Base-by-base conservation (phyloP, 1,139 yeast genomes). In the Magnusiomyces suaveolens region DNA sequence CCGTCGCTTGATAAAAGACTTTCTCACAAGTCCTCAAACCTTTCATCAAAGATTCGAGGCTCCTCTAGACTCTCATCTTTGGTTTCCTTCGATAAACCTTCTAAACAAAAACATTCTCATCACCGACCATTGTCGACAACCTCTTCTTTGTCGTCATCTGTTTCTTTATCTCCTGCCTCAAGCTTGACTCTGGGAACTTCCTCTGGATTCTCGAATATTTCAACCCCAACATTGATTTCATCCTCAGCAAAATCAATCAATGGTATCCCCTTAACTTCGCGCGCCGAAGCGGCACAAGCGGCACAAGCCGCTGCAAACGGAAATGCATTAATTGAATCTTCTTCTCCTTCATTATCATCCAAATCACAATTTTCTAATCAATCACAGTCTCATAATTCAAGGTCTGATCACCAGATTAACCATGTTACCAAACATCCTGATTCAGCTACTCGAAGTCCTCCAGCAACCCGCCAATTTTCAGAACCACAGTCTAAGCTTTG, bases 91-190 rank as follows among this genome's bases (percentile, higher is more conserved):
- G 41, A 36, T 20, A 20, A 18, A 21, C 10, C 44, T 41, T 18
- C 23, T 3, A 41, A 41, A 41, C n/a, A 24, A 8, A 41, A 41
- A 21, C 10, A 21, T 21, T 21, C 25, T 10, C 23, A 41, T 20
- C 23, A 18, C 6, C 10, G 23, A 3, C 20, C 44, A 8, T 16
- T 25, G 43, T 52, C 60, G 8, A 54, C 63, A 8, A 36, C 41
- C 16, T 52, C 63, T 2, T 54, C 54, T 48, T 43, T 62, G 33
- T 57, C 65, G 48, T 59, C 64, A 41, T 62, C 66, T 36, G 18
- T n/a, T 8, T 36, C 41, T 3, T 10, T 14, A 14, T 36, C 41
- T 3, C n/a, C 36, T 32, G 8, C 36, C 14, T 3, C 44, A 38
- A n/a, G 41, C 16, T 21, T 16, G 6, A 41, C 8, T n/a, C 44